These are phyloP conservation scores for Aureobasidium leucospermi DNA, from an alignment of 2,329 filamentous ascomycete genomes.

Conservation along the genomic window DNA sequence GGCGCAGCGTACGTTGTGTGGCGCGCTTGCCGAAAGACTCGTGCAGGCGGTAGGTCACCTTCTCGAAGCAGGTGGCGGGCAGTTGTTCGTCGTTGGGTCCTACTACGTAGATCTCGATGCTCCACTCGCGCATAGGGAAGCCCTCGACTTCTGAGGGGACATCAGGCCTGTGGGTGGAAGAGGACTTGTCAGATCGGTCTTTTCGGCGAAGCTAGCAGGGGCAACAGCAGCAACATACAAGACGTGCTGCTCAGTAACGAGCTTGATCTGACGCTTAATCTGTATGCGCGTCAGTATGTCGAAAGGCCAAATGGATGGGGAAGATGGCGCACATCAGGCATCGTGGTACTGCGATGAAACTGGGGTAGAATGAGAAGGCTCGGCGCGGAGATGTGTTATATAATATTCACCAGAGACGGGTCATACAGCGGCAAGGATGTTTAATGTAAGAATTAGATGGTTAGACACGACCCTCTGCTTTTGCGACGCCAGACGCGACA, in stretches of 20 bases:
- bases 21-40: slow-evolving; percentile 81
- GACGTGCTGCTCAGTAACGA: slow-evolving; percentile 84
- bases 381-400: neutral
- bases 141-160: slow-evolving; percentile 76
- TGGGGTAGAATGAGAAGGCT: neutral
- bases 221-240: slow-evolving; percentile 56
- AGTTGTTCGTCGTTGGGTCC: slow-evolving; percentile 82
- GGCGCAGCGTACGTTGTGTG: slow-evolving; percentile 62
- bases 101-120: slow-evolving; percentile 73
- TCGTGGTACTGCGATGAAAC: slow-evolving; percentile 14
- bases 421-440: neutral
- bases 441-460: neutral
- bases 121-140: slow-evolving; percentile 91
- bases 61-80: slow-evolving; percentile 78
- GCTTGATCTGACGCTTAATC: slow-evolving; percentile 81
- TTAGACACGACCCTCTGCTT: neutral
- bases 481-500: slow-evolving; percentile 7
- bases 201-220: neutral
- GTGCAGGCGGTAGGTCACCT: slow-evolving; percentile 87
- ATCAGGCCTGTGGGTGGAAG: slow-evolving; percentile 32
- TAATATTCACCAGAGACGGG: neutral
- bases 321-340: slow-evolving; percentile 31
- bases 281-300: slow-evolving; percentile 27
- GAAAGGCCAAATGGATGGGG: slow-evolving; percentile 1
- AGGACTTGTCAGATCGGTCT: neutral